Conservation (phyloP, 192 early-diverging fungal species). For the Chytriomyces sp. region DNA sequence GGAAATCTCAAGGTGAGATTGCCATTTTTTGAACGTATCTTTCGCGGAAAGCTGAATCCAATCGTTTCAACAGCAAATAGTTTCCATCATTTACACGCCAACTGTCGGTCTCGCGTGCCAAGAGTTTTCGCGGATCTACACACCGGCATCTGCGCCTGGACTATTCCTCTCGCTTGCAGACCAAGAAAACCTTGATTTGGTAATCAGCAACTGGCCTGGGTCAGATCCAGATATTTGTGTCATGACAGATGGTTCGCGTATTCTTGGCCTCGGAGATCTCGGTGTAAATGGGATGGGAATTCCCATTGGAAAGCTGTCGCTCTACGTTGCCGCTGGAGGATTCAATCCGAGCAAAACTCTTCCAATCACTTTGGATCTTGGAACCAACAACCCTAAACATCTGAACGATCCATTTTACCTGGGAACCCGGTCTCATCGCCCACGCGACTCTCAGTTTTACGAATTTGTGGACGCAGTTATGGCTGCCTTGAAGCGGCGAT, state of each 20-base stretch:
- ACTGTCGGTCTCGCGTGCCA: slow-evolving; percentile 70
- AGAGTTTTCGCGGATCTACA: slow-evolving; percentile 88
- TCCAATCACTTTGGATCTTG: slow-evolving; percentile 91
- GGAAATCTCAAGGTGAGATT: slow-evolving; percentile 55
- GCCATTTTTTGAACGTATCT: not conserved
- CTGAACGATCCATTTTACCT: slow-evolving; percentile 90
- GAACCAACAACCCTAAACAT: slow-evolving; percentile 83
- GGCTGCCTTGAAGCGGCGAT: slow-evolving; percentile 63
- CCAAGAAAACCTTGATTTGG: slow-evolving; percentile 72
- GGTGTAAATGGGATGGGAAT: slow-evolving; percentile 97
- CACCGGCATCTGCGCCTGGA: slow-evolving; percentile 69
- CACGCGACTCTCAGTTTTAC: slow-evolving; percentile 73
- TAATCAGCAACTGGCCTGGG: slow-evolving; percentile 79
- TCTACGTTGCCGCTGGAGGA: slow-evolving; percentile 72
- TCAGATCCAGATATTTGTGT: slow-evolving; percentile 75
- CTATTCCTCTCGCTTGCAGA: slow-evolving; percentile 85
- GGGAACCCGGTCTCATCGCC: slow-evolving; percentile 71
- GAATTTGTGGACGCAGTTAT: slow-evolving; percentile 80
- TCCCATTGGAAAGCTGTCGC: slow-evolving; percentile 91
- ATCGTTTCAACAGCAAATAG: not conserved
- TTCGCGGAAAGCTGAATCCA: not conserved
- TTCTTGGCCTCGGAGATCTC: slow-evolving; percentile 92
- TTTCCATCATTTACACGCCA: slow-evolving; percentile 49
- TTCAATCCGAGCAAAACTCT: slow-evolving; percentile 85
- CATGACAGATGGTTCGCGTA: slow-evolving; percentile 92